These are phyloP conservation scores for Lactarius vividus DNA, from an alignment of 768 basidiomycete genomes.

Conservation along the genomic window DNA sequence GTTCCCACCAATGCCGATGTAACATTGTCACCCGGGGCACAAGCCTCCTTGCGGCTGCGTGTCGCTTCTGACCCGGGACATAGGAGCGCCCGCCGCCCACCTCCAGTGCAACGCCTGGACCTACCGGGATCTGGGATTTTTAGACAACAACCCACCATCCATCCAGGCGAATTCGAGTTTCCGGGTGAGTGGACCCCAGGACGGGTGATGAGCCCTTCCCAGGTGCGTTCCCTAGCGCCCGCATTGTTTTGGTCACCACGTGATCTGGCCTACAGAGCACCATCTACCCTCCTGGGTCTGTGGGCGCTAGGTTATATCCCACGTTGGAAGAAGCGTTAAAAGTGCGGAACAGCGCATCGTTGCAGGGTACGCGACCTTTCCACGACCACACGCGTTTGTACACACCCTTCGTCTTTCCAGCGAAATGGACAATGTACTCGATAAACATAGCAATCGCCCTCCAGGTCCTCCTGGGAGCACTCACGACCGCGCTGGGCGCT, in stretches of 20 bases:
- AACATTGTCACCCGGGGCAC: background rate
- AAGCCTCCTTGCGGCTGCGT: background rate
- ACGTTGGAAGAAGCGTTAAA: background rate
- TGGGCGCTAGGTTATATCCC: background rate
- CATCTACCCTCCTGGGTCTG: background rate
- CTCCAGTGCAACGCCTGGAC: background rate
- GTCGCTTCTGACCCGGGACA: background rate
- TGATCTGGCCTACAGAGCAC: background rate
- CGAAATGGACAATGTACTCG: constrained; percentile 8
- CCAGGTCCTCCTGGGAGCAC: constrained; percentile 29
- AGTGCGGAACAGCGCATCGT: background rate
- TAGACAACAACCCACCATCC: background rate
- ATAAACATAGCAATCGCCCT: constrained; percentile 31
- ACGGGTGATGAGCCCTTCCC: background rate
- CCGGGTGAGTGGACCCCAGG: background rate
- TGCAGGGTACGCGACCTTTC: background rate
- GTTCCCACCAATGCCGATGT: background rate
- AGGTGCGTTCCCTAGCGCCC: background rate
- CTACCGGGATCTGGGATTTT: background rate
- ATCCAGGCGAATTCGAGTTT: background rate
- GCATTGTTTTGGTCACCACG: background rate
- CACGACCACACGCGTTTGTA: background rate
- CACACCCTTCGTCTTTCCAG: background rate
- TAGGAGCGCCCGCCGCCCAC: background rate
- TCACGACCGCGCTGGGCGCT: constrained; percentile 28